Conservation (phyloP, 1,139 yeast genomes). For the Geotrichum bryndzae region DNA sequence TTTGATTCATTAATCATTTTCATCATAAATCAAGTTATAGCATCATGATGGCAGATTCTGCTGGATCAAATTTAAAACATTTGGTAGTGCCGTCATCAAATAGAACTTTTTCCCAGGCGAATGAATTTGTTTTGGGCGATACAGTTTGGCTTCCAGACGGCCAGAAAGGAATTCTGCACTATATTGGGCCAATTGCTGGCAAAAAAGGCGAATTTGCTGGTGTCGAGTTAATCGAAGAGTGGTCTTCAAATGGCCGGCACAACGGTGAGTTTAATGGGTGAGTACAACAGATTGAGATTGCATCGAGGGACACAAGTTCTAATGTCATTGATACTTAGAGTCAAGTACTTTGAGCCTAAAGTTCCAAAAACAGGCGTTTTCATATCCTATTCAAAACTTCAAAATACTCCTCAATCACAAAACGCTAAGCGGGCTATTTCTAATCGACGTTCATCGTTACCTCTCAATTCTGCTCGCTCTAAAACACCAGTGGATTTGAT, state of each 20-base stretch:
- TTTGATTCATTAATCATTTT: background rate
- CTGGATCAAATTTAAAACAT: background rate
- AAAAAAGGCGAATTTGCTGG: slow-evolving; percentile 81
- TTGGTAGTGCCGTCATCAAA: background rate
- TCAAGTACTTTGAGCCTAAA: slow-evolving; percentile 13
- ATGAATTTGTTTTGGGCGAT: slow-evolving; percentile 32
- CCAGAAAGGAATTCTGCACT: slow-evolving; percentile 57
- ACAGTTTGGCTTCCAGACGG: slow-evolving; percentile 39
- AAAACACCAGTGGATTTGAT: background rate
- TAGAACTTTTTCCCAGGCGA: background rate
- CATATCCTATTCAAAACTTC: slow-evolving; percentile 17
- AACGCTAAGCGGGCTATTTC: background rate
- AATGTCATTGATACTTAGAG: background rate
- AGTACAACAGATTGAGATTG: slow-evolving; percentile 48
- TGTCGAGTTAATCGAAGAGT: slow-evolving; percentile 66
- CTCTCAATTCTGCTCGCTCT: background rate
- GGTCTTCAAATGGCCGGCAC: slow-evolving; percentile 64
- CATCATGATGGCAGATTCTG: background rate
- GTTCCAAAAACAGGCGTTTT: slow-evolving; percentile 24
- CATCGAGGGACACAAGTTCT: slow-evolving; percentile 30
- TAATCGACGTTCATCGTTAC: slow-evolving; percentile 4
- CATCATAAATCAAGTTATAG: background rate
- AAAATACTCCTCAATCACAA: background rate
- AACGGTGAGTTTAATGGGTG: slow-evolving; percentile 58
- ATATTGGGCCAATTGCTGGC: slow-evolving; percentile 66